Percentiles rank a stretch among this genome's conserved stretches.
Evolutionary conservation across 768 basidiomycete genomes (phyloP).

Genomic region (Sporobolomyces pararoseus): DNA sequence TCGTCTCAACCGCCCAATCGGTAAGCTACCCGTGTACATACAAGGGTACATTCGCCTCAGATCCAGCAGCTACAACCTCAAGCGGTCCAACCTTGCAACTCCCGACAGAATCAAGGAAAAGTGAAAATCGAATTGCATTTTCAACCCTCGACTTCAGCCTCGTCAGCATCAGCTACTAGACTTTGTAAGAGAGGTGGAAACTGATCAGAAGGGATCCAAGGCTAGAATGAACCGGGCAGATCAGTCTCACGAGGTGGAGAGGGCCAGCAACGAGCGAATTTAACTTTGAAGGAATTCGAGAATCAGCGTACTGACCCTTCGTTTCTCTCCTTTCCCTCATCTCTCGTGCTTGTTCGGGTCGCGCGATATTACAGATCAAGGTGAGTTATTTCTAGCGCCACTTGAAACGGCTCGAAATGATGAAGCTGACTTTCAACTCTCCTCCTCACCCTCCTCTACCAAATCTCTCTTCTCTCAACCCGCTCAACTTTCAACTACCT

Average conservation of each 20-base stretch:
- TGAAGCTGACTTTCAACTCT: not conserved
- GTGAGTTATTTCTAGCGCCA: not conserved
- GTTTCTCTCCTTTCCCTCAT: not conserved
- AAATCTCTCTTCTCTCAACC: not conserved
- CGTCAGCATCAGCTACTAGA: not conserved
- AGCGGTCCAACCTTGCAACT: not conserved
- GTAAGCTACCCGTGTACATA: not conserved
- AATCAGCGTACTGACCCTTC: not conserved
- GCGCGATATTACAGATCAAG: conserved; percentile 23
- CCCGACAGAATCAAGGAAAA: no score
- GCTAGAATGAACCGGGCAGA: not conserved
- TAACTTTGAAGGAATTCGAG: not conserved
- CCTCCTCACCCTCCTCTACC: not conserved
- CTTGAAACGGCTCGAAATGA: not conserved
- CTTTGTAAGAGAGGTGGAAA: not conserved
- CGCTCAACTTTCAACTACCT: no score
- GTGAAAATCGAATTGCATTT: no score
- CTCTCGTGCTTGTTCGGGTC: not conserved
- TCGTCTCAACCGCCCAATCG: conserved; percentile 13
- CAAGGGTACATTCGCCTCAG: not conserved
- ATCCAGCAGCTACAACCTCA: not conserved
- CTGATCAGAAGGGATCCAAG: not conserved
- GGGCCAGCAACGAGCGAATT: not conserved
- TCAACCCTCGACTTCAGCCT: not conserved
- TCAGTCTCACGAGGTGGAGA: not conserved